These are phyloP conservation scores for Pterocarpus santalinus DNA, from an alignment of 306 rosid genomes.

Conservation along the genomic window DNA sequence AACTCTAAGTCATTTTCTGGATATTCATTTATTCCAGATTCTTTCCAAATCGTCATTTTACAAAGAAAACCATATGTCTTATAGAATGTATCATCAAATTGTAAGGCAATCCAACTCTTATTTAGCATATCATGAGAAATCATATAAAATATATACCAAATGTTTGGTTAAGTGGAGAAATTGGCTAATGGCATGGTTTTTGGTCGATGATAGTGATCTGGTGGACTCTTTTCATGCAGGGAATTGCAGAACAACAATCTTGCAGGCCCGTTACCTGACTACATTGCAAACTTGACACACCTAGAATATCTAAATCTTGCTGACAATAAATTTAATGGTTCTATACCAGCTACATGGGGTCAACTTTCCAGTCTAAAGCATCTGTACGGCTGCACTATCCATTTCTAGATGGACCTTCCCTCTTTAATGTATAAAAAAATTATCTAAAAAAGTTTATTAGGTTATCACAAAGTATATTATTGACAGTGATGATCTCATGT, in stretches of 20 bases:
- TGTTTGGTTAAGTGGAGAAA: background rate
- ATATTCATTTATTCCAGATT: background rate
- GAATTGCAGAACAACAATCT: conserved; percentile 80
- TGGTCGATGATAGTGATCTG: background rate
- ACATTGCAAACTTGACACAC: conserved; percentile 69
- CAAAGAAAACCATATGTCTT: background rate
- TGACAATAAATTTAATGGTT: conserved; percentile 71
- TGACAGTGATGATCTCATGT: conserved; percentile 24
- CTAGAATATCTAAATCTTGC: conserved; percentile 86
- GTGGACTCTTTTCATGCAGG: conserved; percentile 57
- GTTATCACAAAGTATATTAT: background rate
- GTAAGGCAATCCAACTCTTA: conserved; percentile 14
- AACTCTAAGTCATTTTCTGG: background rate
- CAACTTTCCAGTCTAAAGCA: conserved; percentile 72
- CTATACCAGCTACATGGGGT: conserved; percentile 76
- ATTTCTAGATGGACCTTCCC: background rate
- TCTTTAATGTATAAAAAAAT: conserved; percentile 25
- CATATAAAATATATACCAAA: background rate
- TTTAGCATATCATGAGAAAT: background rate
- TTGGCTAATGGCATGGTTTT: conserved; percentile 7
- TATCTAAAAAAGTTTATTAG: conserved; percentile 1
- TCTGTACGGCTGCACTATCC: conserved; percentile 70
- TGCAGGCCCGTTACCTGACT: conserved; percentile 79
- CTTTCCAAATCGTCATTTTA: background rate
- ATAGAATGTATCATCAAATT: background rate